These are phyloP conservation scores for Eucalyptus sp. DNA, from an alignment of 345 rosid genomes.

Conservation along the genomic window DNA sequence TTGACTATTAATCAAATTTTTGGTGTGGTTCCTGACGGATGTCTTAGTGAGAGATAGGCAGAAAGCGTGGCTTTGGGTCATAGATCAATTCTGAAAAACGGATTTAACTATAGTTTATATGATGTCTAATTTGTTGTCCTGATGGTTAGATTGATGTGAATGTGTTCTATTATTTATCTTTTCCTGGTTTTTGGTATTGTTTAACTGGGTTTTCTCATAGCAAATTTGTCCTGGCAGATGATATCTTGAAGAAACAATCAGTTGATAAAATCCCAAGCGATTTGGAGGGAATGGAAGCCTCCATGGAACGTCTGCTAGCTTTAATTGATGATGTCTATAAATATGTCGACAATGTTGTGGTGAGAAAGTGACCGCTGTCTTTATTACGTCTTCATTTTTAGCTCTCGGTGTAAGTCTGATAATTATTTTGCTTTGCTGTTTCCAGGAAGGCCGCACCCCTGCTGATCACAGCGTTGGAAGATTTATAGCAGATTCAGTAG, in stretches of 20 bases:
- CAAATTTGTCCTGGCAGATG: conserved; percentile 23
- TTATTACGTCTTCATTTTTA: not conserved
- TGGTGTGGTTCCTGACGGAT: not conserved
- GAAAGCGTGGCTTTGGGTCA: not conserved
- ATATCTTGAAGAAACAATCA: conserved; percentile 51
- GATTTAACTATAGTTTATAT: not conserved
- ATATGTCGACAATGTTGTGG: conserved; percentile 86
- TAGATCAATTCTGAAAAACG: not conserved
- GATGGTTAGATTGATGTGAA: not conserved
- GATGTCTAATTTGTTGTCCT: not conserved
- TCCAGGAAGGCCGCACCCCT: conserved; percentile 58
- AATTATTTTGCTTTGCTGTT: not conserved
- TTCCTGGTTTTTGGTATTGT: not conserved
- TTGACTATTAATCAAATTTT: not conserved
- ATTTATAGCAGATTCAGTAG: conserved; percentile 51
- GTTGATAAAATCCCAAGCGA: conserved; percentile 87
- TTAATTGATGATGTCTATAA: conserved; percentile 63
- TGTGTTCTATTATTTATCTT: not conserved
- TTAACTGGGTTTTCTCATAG: not conserved
- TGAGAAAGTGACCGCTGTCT: conserved; percentile 9
- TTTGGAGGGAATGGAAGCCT: conserved; percentile 96
- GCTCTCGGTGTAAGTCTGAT: not conserved
- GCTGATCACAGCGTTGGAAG: conserved; percentile 78
- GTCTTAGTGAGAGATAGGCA: not conserved
- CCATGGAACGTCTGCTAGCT: conserved; percentile 62